Conservation (phyloP, 805 yeast species). For the Pichia membranifaciens region DNA sequence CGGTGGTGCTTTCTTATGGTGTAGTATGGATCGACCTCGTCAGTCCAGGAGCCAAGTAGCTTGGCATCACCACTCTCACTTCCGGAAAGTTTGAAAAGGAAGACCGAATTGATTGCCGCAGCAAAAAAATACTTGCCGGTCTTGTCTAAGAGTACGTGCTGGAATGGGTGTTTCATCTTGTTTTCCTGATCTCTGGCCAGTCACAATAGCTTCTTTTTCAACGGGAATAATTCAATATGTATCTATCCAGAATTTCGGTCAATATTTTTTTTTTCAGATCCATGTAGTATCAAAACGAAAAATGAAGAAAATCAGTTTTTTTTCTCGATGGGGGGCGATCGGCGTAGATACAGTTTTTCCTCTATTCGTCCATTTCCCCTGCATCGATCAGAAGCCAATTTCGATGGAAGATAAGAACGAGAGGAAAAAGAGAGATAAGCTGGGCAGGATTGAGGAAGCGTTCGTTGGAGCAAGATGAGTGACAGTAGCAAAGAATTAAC, state of each 20-base stretch:
- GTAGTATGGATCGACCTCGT: slow-evolving; percentile 45
- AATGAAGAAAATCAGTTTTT: neutral
- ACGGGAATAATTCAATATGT: too few species aligned
- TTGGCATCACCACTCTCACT: slow-evolving; percentile 32
- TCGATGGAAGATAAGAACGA: neutral
- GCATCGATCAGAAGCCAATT: too few species aligned
- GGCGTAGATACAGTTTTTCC: neutral
- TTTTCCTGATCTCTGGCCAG: too few species aligned
- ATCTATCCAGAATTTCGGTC: too few species aligned
- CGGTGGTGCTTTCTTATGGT: slow-evolving; percentile 43
- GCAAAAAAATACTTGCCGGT: slow-evolving; percentile 47
- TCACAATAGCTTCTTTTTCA: too few species aligned
- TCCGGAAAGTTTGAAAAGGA: slow-evolving; percentile 37
- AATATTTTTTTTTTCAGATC: neutral
- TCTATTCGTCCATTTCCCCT: neutral
- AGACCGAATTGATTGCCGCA: slow-evolving; percentile 53
- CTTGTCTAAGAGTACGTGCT: slow-evolving; percentile 42
- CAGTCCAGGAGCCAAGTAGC: slow-evolving; percentile 57
- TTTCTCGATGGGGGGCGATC: neutral
- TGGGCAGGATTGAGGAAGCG: too few species aligned
- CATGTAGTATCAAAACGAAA: neutral
- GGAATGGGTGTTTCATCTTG: slow-evolving; percentile 67
- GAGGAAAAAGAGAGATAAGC: too few species aligned
- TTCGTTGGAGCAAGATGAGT: too few species aligned
- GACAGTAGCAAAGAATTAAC: slow-evolving; percentile 19